Base-by-base conservation (phyloP, 2,329 filamentous ascomycete species). In the Aspergillus pseudoterreus region DNA sequence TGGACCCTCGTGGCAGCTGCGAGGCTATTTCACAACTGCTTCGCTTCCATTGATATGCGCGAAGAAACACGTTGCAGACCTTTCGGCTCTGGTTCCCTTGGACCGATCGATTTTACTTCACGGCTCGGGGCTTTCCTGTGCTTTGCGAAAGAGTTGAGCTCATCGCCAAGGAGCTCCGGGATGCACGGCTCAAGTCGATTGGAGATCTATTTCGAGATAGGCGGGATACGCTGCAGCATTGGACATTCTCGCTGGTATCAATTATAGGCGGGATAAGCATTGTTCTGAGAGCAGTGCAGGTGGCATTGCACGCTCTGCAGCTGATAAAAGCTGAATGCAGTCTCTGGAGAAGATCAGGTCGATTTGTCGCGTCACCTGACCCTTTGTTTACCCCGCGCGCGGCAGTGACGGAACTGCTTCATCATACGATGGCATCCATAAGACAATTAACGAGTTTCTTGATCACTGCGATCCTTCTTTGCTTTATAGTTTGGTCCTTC, bases 161-260 rank as follows among this genome's bases (percentile, higher is more conserved):
- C 10, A 38, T 47, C 5, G 15, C 27, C 44, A 47, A 38, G 44
- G 44, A 47, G n/a, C 33, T 47, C 11, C 8, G 19, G 36, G 44
- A 47, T n/a, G 44, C 44, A 10, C 27, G 32, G 5, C 44, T 32
- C 8, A 47, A n/a, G 6, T 47, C 44, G 14, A 15, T 47, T 35
- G 44, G n/a, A 21, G 32, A 47, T 22, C 44, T 36, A 6, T n/a
- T 47, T 21, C 44, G 32, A 12, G 32, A 47, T 11, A 15, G 21
- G 17, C 5, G 30, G 8, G 44, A 47, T 17, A 47, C 44, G 3
- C n/a, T 47, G n/a, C 44, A 47, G 32, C 39, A 36, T 22, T 47
- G 44, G 44, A 47, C 44, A 4, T 47, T 47, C 21, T 47, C 32
- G 44, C 32, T 47, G 9, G 44, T 47, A 4, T 15, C 44, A 10